Evolutionary conservation across 768 basidiomycete species (phyloP).

Genomic region (Cytidiella melzeri): DNA sequence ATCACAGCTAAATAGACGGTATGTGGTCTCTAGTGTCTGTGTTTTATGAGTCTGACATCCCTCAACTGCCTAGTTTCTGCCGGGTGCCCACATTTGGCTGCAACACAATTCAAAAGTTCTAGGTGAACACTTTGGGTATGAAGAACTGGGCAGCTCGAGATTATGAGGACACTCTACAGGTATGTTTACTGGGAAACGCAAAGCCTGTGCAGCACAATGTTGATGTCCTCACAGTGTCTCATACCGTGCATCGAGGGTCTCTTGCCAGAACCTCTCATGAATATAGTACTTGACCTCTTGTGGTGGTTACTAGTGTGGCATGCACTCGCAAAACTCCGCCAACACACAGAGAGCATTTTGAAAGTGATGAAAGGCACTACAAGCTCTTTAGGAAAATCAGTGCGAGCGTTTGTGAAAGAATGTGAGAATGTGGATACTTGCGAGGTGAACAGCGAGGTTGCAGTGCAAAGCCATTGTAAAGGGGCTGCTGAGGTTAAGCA

Average conservation of each 20-base stretch:
- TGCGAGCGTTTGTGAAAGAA: slow-evolving; percentile 27
- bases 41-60: slow-evolving; percentile 18
- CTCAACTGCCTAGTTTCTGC: slow-evolving; percentile 22
- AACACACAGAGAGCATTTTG: slow-evolving; percentile 33
- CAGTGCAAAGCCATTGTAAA: slow-evolving; percentile 12
- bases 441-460: slow-evolving; percentile 33
- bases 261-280: slow-evolving; percentile 15
- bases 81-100: too few species aligned
- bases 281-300: slow-evolving; percentile 26
- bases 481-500: neutral
- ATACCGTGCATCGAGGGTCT: too few species aligned
- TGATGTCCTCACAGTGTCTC: too few species aligned
- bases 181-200: too few species aligned
- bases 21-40: too few species aligned
- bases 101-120: slow-evolving; percentile 20
- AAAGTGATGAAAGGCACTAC: slow-evolving; percentile 20
- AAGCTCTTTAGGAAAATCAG: slow-evolving; percentile 20
- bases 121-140: slow-evolving; percentile 19
- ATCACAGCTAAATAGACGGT: too few species aligned
- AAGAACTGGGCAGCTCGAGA: slow-evolving; percentile 24
- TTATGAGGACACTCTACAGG: slow-evolving; percentile 25
- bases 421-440: slow-evolving; percentile 23
- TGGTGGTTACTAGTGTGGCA: too few species aligned
- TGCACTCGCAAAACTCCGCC: too few species aligned
- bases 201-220: too few species aligned